These are phyloP conservation scores for Globisporangium nagaii DNA, from an alignment of 352 stramenopile species.

Conservation along the genomic window DNA sequence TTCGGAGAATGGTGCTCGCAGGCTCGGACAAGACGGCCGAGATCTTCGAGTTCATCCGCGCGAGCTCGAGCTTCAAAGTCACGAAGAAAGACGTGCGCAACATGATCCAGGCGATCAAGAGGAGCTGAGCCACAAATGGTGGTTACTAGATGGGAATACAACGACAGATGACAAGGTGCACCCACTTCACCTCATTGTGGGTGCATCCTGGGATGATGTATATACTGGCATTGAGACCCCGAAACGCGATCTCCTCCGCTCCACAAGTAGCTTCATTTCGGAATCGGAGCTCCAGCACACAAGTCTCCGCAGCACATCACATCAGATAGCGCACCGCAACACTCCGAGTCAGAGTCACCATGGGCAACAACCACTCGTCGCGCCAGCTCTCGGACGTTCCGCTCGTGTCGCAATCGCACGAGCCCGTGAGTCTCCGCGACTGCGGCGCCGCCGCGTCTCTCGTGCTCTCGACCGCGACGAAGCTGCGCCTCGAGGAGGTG, in stretches of 20 bases:
- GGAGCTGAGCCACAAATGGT: too few relatives aligned
- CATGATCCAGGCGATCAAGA: neutral
- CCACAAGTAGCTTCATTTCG: too few relatives aligned
- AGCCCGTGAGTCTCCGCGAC: neutral
- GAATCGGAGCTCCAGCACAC: too few relatives aligned
- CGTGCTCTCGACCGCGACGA: neutral
- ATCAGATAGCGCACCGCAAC: too few relatives aligned
- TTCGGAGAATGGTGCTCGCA: neutral
- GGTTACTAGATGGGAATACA: too few relatives aligned
- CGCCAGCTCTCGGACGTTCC: neutral
- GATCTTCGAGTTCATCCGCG: slow-evolving; percentile 1
- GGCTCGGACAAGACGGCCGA: neutral
- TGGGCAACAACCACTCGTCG: neutral
- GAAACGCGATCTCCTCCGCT: too few relatives aligned
- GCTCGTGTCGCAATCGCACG: neutral
- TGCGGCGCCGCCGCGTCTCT: neutral
- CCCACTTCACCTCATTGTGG: too few relatives aligned
- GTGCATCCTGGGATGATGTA: too few relatives aligned
- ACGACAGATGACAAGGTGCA: too few relatives aligned
- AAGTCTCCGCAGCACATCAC: too few relatives aligned
- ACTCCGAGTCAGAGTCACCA: too few relatives aligned
- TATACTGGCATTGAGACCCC: too few relatives aligned
- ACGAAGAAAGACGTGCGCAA: neutral
- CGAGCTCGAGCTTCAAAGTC: neutral
- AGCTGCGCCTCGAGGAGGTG: neutral